Base-by-base conservation (phyloP, 441 rosid species). In the Flueggea neowawraea region DNA sequence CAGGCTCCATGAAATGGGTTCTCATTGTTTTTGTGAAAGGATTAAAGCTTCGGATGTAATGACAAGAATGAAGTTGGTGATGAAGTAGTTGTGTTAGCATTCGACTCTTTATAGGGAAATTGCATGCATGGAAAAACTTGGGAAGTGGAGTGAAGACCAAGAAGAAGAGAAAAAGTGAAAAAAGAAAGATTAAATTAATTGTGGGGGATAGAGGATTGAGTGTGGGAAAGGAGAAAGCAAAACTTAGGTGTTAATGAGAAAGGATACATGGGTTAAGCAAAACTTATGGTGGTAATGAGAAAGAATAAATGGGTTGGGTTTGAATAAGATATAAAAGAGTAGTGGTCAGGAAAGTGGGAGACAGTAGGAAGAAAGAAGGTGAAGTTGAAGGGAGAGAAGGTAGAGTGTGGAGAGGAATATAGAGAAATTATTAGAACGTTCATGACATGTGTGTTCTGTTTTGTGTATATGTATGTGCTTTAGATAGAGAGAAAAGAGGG, bases 331-430 rank as follows among this genome's bases (percentile, higher is more conserved):
- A 22, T 57, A 15, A 22, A 13, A 48, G 17, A 63, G 67, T 61
- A 45, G 58, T 47, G 55, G 36, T 48, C 57, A 31, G 10, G 61
- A 9, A 43, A 11, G 45, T 43, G 51, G 64, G 55, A 51, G 12
- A 55, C n/a, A 61, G 16, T 45, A 65, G 69, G 70, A 59, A 31
- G 47, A 39, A 12, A n/a, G 54, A 65, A 61, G 72, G 61, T 59
- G 22, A 44, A 62, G 50, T 31, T 31, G 32, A 16, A 15, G 49
- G 31, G n/a, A n/a, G 61, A 67, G 69, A 62, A 62, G 74, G 73
- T 68, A 56, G 70, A 58, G 58, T 41, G 67, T 63, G 9, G 55
- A 6, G 55, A 53, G 50, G n/a, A 36, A 36, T 36, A 36, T 36
- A 36, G 41, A 36, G 41, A 36, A 36, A 36, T 36, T 36, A 36